Evolutionary conservation across 208 protist species (phyloP).

Genomic region (Jaenimonas drosophilae): DNA sequence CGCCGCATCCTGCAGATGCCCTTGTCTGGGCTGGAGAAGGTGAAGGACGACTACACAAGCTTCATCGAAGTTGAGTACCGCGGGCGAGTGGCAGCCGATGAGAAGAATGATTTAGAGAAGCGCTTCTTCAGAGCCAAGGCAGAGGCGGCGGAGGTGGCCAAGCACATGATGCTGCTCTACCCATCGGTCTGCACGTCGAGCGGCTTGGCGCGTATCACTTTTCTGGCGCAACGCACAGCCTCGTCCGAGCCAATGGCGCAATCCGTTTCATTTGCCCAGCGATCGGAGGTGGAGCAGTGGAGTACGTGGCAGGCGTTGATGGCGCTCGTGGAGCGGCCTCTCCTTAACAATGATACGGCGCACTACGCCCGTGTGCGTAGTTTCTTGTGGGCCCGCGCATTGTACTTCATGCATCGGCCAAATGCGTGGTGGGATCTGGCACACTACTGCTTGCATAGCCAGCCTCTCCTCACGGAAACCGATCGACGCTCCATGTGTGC

Average conservation of each 20-base stretch:
- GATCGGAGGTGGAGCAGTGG: slow-evolving; percentile 54
- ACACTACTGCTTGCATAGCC: too few species aligned
- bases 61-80: slow-evolving; percentile 56
- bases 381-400: slow-evolving; percentile 45
- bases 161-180: slow-evolving; percentile 5
- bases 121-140: slow-evolving; percentile 25
- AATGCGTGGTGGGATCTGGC: too few species aligned
- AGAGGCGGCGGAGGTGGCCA: slow-evolving; percentile 20
- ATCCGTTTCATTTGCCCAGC: too few species aligned
- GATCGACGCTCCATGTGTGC: too few species aligned
- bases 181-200: not conserved
- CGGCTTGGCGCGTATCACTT: too few species aligned
- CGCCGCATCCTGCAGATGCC: slow-evolving; percentile 60
- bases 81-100: slow-evolving; percentile 36
- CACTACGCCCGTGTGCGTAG: slow-evolving; percentile 38
- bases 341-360: slow-evolving; percentile 27
- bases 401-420: slow-evolving; percentile 48
- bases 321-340: slow-evolving; percentile 18
- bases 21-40: slow-evolving; percentile 39
- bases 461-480: too few species aligned
- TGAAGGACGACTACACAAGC: slow-evolving; percentile 68
- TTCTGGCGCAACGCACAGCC: not conserved
- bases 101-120: slow-evolving; percentile 40
- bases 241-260: too few species aligned
- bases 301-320: slow-evolving; percentile 37